Conservation (phyloP, 2,329 filamentous ascomycete species). For the Sporothrix dimorphospora region DNA sequence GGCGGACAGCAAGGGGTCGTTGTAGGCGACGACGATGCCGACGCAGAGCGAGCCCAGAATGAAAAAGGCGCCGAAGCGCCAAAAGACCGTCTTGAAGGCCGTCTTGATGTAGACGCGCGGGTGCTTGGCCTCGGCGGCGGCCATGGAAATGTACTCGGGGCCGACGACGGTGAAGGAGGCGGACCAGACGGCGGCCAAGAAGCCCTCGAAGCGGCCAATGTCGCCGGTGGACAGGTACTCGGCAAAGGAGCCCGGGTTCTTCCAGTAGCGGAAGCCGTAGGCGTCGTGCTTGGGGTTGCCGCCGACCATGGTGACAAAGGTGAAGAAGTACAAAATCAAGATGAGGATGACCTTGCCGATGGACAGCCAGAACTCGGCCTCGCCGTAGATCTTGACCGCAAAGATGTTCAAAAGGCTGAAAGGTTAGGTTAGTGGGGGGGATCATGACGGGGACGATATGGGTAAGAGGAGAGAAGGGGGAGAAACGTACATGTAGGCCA, state of each 20-base stretch:
- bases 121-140: constrained; percentile 69
- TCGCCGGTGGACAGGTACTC: constrained; percentile 45
- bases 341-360: constrained; percentile 54
- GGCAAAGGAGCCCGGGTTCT: constrained; percentile 48
- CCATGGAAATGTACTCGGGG: constrained; percentile 69
- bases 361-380: constrained; percentile 54
- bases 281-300: constrained; percentile 55
- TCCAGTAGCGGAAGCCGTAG: constrained; percentile 51
- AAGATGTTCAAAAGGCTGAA: constrained; percentile 38
- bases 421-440: neutral
- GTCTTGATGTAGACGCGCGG: constrained; percentile 67
- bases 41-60: constrained; percentile 66
- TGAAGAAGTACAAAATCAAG: constrained; percentile 59
- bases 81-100: constrained; percentile 70
- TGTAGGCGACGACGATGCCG: constrained; percentile 68
- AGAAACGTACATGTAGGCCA: constrained; percentile 30
- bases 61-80: constrained; percentile 72
- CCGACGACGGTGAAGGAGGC: constrained; percentile 47
- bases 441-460: neutral
- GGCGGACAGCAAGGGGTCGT: constrained; percentile 49
- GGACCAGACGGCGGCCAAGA: constrained; percentile 41
- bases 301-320: constrained; percentile 60
- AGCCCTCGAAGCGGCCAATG: constrained; percentile 41
- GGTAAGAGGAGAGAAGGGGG: neutral
- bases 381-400: constrained; percentile 42